Conservation (phyloP, 2,329 filamentous ascomycete genomes). For the Beauveria australis region DNA sequence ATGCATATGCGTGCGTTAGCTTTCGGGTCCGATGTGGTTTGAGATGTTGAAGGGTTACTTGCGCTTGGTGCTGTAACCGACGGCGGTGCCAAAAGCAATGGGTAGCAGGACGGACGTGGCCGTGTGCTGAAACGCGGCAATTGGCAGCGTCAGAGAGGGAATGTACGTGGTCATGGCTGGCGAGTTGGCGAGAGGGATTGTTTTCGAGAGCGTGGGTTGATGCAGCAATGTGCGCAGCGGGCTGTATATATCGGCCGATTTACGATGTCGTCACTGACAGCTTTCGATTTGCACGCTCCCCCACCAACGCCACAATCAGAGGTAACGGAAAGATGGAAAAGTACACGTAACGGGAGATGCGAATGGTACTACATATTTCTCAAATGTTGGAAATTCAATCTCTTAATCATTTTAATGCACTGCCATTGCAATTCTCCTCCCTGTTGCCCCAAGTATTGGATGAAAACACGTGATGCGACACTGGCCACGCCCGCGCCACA, state of each 20-base stretch:
- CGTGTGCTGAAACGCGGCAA: conserved; percentile 61
- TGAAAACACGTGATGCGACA: background rate
- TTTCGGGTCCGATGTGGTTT: background rate
- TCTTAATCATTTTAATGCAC: too few relatives aligned
- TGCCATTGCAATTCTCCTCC: background rate
- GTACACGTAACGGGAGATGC: too few relatives aligned
- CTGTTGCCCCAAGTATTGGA: background rate
- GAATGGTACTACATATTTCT: too few relatives aligned
- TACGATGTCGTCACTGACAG: conserved; percentile 2
- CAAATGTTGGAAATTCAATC: background rate
- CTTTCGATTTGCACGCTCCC: background rate
- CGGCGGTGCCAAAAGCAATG: conserved; percentile 61
- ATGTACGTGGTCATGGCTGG: conserved; percentile 67
- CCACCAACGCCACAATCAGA: background rate
- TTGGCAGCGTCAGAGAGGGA: conserved; percentile 67
- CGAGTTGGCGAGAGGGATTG: background rate
- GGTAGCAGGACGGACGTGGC: conserved; percentile 70
- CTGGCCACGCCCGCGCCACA: conserved; percentile 5
- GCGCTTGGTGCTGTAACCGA: conserved; percentile 64
- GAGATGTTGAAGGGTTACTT: conserved; percentile 22
- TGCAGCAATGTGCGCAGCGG: background rate
- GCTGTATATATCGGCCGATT: background rate
- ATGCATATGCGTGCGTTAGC: background rate
- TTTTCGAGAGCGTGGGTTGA: background rate
- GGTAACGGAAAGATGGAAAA: too few relatives aligned